Evolutionary conservation across 805 yeast species (phyloP), one percentile per base, ranked within the genome.

Genomic region (Jamesozyma spencerorum): DNA sequence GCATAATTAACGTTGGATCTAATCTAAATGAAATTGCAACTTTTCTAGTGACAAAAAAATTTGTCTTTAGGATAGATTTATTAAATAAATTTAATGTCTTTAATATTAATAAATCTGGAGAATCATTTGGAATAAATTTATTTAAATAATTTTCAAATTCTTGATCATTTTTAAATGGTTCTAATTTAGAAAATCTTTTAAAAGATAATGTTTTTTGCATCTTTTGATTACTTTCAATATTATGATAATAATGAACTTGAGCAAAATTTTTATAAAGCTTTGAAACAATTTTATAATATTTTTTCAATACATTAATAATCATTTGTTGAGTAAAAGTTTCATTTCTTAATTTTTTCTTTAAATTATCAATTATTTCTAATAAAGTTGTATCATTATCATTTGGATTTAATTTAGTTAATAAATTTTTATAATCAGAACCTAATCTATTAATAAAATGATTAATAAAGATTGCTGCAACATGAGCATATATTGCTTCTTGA

Each of bases 401-500:
- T 24, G 79, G 69, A 49, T 79, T 81, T 44, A 88, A 70, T 45
- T 87, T 69, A 27, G 71, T 65, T 44, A 77, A 63, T 56, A 90
- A 70, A 35, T 85, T 73, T 50, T 71, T 75, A 63, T 84, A 88
- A 64, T 88, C 97, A 2, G 94, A 78, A 24, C 97, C 97, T 57
- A 90, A 72, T 58, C 97, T 75, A 69, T 92, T 92, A 63, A 90
- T 74, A 68, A 90, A 92, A 65, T 92, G 97, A 28, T 94, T 81
- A 38, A 86, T 94, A 59, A 92, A 90, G 46, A 86, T 84, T 34
- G 84, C 81, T 53, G 90, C 95, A 62, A 87, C 82, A 62, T 90
- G 97, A 34, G 97, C 94, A 60, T 92, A 92, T 43, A 87, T 81
- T 35, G 88, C 78, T 66, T 92, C 98, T 66, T 90, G 97, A 51